Evolutionary conservation across 2,329 filamentous ascomycete species (phyloP), one percentile per base, ranked within the genome.

Genomic region (Penicillium frequentans): DNA sequence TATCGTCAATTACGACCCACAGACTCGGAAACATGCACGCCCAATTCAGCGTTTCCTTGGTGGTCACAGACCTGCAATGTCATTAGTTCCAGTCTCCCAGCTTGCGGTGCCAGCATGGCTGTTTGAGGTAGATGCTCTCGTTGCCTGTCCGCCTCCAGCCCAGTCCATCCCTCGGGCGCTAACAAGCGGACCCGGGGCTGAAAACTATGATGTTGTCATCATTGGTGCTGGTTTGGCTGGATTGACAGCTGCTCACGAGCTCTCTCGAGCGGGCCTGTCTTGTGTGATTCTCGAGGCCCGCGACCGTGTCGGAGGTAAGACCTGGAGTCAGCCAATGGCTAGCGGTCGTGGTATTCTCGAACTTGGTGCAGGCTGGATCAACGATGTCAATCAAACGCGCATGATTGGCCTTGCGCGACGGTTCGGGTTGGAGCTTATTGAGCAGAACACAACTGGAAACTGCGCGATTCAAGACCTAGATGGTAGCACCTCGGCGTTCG

Each of bases 291-390:
- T 80, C 0, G 77, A 80, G 52, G 77, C 77, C 5, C 61, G 76
- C 3, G 72, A 79, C 56, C 73, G 78, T 2, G 75, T 80, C 0
- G 77, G 77, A 5, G 78, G 77, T 1, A 77, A 77, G 60, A 75
- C 70, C 0, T 76, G 69, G 69, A 70, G 58, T 9, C 49, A 59
- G 13, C 60, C 62, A 8, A 49, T 63, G 8, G 11, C 39, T 14
- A 53, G 47, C 26, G 58, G 57, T 9, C 45, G 48, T 65, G 27
- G 68, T 0, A 57, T 71, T 0, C 73, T 79, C 7, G 84, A 86
- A 23, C 64, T 85, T 0, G 84, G 84, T 3, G 84, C 82, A 0
- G 82, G 82, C 0, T 87, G 84, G 84, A 80, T 86, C 60, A 86
- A 87, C 59, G 80, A 85, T 52, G 78, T 72, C 1, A 82, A 78